These are phyloP conservation scores for Cyamopsis tetragonoloba DNA, from an alignment of 306 rosid species.

Conservation along the genomic window DNA sequence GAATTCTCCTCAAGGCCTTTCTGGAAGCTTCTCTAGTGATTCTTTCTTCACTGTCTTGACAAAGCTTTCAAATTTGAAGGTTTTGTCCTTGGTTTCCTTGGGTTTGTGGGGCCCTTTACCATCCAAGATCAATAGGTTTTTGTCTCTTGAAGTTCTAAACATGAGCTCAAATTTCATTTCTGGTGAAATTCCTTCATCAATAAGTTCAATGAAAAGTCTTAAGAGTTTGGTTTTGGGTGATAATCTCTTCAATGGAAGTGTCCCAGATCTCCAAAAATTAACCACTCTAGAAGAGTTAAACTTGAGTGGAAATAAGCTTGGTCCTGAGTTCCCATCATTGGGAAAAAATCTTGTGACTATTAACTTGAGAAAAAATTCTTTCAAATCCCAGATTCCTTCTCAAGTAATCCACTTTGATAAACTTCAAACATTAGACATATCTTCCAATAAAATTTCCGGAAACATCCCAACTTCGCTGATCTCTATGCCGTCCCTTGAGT, in stretches of 20 bases:
- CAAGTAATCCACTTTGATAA: conserved; percentile 29
- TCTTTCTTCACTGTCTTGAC: conserved; percentile 65
- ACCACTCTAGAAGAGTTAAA: conserved; percentile 57
- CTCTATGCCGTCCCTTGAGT: conserved; percentile 60
- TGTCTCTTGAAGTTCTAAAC: conserved; percentile 59
- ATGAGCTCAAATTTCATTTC: conserved; percentile 72
- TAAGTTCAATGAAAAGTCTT: conserved; percentile 48
- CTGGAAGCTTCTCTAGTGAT: conserved; percentile 67
- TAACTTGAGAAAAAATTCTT: conserved; percentile 51
- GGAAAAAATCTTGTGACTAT: conserved; percentile 43
- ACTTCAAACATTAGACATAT: conserved; percentile 62
- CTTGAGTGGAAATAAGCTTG: conserved; percentile 59
- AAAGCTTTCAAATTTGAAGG: conserved; percentile 72
- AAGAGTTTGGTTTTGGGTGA: conserved; percentile 60
- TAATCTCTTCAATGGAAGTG: conserved; percentile 68
- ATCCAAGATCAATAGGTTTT: conserved; percentile 53
- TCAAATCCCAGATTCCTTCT: conserved; percentile 60
- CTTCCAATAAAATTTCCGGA: conserved; percentile 58
- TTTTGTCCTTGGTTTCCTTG: conserved; percentile 54
- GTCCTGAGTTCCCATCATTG: conserved; percentile 65
- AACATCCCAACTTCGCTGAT: conserved; percentile 52
- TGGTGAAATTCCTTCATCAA: conserved; percentile 62
- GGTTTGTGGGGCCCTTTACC: conserved; percentile 97
- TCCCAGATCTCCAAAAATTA: conserved; percentile 61
- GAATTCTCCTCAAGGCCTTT: conserved; percentile 39